Base-by-base conservation (phyloP, 371 early-diverging fungal genomes). In the Lichtheimia ornata region DNA sequence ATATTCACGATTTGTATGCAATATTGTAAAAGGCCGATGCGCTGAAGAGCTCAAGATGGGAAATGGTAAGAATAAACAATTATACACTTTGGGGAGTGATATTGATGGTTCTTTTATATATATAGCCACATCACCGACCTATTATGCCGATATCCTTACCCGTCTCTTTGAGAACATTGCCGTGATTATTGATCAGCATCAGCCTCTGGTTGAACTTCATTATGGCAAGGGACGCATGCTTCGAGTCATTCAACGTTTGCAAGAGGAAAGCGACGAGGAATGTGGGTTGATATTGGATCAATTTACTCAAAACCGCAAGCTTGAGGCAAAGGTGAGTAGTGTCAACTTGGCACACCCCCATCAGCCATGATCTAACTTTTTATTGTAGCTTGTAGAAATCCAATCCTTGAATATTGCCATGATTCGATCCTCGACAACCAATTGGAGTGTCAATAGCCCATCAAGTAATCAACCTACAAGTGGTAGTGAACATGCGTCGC, bases 221-320 rank as follows among this genome's bases (percentile, higher is more conserved):
- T 96, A 94, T 69, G 94, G 94, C 0, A 81, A 85, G 4, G 96
- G 97, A 9, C 82, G 86, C n/a, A 91, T 95, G 89, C 71, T 95
- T 15, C 82, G 92, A 17, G 87, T 96, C 5, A 91, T 96, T 51
- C 91, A 93, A 68, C 74, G 90, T 11, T 69, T 97, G 44, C 94
- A 96, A 70, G 87, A 91, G 65, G 96, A 95, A 65, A 88, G 88
- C 11, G 94, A 94, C 63, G 76, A 76, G 40, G 94, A 94, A 53
- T 84, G 89, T 42, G 67, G 76, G n/a, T 81, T 84, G 61, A 82
- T 95, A 20, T 51, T 97, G 18, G 91, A 94, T 64, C 72, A 86
- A 9, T 94, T 95, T 62, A 68, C 83, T 40, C 74, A 61, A 56
- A 62, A 56, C 50, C 73, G 69, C 30, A 73, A 70, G 53, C 47